Conservation (phyloP, 1,284 basidiomycete species). For the Rhodotorula mucilaginosa region DNA sequence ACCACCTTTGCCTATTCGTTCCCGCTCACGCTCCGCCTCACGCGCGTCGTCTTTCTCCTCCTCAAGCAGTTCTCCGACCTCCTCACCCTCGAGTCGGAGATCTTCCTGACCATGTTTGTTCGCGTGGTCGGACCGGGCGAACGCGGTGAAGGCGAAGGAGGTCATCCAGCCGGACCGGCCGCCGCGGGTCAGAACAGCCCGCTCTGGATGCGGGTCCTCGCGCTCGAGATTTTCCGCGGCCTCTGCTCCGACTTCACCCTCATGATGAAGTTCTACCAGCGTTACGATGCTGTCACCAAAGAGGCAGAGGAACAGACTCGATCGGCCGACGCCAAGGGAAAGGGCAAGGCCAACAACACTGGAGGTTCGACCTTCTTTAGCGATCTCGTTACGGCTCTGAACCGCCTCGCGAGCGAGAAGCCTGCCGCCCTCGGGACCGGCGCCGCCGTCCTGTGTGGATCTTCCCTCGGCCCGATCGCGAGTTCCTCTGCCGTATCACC, state of each 20-base stretch:
- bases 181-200: constrained; percentile 50
- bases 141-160: constrained; percentile 47
- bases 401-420: constrained; percentile 80
- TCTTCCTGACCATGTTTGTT: constrained; percentile 78
- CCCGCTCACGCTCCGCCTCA: constrained; percentile 82
- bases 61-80: constrained; percentile 86
- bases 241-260: constrained; percentile 78
- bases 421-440: constrained; percentile 75
- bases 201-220: constrained; percentile 81
- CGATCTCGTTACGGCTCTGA: constrained; percentile 74
- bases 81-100: constrained; percentile 74
- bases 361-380: constrained; percentile 63
- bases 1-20: constrained; percentile 62
- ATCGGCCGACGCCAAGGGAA: constrained; percentile 1
- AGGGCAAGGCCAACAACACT: neutral
- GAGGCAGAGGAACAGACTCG: neutral
- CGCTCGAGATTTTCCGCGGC: constrained; percentile 86
- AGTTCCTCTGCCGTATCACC: neutral
- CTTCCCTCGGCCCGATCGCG: constrained; percentile 34
- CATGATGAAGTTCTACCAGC: constrained; percentile 73
- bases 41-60: constrained; percentile 86
- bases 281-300: constrained; percentile 62
- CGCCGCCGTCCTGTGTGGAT: constrained; percentile 53
- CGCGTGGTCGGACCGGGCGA: constrained; percentile 70
- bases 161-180: constrained; percentile 37